A percentile compares a stretch with the other conserved stretches of the same genome.
Conservation (phyloP, 2,329 filamentous ascomycete genomes). For the Aspergillus versicolor region DNA sequence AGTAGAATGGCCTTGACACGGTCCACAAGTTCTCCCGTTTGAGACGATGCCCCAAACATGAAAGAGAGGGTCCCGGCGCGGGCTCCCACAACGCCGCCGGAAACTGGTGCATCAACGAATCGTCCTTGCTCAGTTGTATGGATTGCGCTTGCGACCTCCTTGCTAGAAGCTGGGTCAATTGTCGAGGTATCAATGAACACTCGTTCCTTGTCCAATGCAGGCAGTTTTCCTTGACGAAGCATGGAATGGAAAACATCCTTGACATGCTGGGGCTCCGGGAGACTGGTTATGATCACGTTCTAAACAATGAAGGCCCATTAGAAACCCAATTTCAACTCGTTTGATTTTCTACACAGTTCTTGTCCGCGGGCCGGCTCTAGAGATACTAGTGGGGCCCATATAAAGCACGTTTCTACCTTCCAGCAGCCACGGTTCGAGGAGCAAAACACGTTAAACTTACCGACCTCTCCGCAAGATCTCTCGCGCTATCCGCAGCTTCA, state of each 20-base stretch:
- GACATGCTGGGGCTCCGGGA: conserved; percentile 87
- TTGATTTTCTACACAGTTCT: not conserved
- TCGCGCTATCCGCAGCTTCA: conserved; percentile 55
- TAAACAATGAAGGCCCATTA: conserved; percentile 38
- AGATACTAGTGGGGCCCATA: not conserved
- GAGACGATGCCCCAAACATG: conserved; percentile 75
- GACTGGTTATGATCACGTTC: conserved; percentile 83
- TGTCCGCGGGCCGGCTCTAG: not conserved
- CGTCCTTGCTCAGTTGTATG: conserved; percentile 65
- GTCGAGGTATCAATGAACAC: conserved; percentile 96
- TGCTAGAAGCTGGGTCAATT: conserved; percentile 85
- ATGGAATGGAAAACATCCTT: conserved; percentile 78
- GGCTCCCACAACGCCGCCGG: conserved; percentile 90
- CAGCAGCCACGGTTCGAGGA: not conserved
- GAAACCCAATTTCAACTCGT: not conserved
- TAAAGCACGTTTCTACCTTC: not conserved
- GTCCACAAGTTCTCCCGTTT: conserved; percentile 53
- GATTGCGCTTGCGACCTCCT: conserved; percentile 70
- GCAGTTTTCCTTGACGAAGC: conserved; percentile 57
- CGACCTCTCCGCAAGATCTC: conserved; percentile 65
- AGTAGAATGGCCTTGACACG: conserved; percentile 68
- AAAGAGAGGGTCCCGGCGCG: conserved; percentile 86
- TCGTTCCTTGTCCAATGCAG: conserved; percentile 57
- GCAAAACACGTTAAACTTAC: conserved; percentile 47
- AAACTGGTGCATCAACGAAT: conserved; percentile 96